A percentile compares a stretch with the other conserved stretches of the same genome.
phyloP scores from a whole-genome alignment of 108 stramenopile species.

The Aurantiochytrium sp. region DNA sequence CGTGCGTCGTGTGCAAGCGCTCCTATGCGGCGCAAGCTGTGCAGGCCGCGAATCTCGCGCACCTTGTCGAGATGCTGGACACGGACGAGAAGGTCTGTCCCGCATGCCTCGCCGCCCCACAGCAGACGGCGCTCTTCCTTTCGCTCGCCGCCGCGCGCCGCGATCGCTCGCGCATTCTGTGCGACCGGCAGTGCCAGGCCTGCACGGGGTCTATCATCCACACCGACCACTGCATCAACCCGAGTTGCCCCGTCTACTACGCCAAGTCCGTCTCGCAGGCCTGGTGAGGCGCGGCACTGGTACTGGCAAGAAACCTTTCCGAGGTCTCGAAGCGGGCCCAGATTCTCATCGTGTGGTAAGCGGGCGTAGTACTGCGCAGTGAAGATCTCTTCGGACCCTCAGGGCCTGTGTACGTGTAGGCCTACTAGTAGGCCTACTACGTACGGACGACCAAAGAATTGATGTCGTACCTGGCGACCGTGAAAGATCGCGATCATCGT shows the following conservation, averaged over 20 bases:
- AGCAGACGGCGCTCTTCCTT: not conserved
- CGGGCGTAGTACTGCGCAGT: too few relatives aligned
- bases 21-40: not conserved
- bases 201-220: not conserved
- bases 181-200: not conserved
- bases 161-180: not conserved
- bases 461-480: too few relatives aligned
- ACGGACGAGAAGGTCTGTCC: not conserved
- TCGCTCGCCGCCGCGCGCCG: not conserved
- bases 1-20: not conserved
- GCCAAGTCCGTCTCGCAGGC: not conserved
- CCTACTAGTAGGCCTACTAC: too few relatives aligned
- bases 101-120: not conserved
- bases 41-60: not conserved
- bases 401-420: too few relatives aligned
- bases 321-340: too few relatives aligned
- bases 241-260: not conserved
- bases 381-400: too few relatives aligned
- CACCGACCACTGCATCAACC: not conserved
- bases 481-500: too few relatives aligned
- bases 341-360: too few relatives aligned
- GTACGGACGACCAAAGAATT: too few relatives aligned
- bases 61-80: not conserved
- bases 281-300: too few relatives aligned
- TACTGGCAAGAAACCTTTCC: too few relatives aligned